Base-by-base conservation (phyloP, 2,329 filamentous ascomycete species). In the Elsinoe batatas region DNA sequence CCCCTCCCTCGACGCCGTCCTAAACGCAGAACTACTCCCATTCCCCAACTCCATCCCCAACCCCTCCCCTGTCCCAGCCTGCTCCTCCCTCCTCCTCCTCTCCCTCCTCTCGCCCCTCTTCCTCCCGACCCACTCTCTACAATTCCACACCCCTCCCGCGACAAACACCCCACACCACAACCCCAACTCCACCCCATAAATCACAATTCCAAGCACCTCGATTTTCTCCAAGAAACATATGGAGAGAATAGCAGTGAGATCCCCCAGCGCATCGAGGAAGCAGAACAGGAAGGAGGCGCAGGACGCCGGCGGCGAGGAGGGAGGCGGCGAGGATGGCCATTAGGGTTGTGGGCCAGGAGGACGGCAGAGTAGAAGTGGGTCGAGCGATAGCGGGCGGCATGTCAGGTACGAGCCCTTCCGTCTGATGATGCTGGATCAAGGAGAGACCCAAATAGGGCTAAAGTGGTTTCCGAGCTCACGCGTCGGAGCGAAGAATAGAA, bases 231-330 rank as follows among this genome's bases (percentile, higher is more conserved):
- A 77, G 59, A 84, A 86, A 40, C 84, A 70, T 13, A 88, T 72
- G 0, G 83, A 84, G 2, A 83, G 65, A 0, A 88, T 69, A 0
- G 83, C 87, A 54, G 83, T 83, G 3, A 88, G 65, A 65, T 88
- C 84, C 0, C 84, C 84, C 0, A 80, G 73, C 0, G 83, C 84
- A 67, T 88, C 84, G 42, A 88, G 84, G 1, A 73, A 80, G 0
- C 86, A 83, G 60, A 88, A 88, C 2, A 86, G 71, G 66, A 88
- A 87, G 1, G 83, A 86, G 83, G 1, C 80, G 71, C 6, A 86
- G 68, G 0, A 88, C 85, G 0, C 85, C 85, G 1, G 80, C 76
- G 1, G 81, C 81, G 1, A 88, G 75, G 2, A 88, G 72, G 0
- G 74, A 65, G 0, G 84, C 83, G 0, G 84, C 83, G 0, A 87